phyloP scores from a whole-genome alignment of 2,329 filamentous ascomycete genomes.

The Aureobasidium melanogenum region DNA sequence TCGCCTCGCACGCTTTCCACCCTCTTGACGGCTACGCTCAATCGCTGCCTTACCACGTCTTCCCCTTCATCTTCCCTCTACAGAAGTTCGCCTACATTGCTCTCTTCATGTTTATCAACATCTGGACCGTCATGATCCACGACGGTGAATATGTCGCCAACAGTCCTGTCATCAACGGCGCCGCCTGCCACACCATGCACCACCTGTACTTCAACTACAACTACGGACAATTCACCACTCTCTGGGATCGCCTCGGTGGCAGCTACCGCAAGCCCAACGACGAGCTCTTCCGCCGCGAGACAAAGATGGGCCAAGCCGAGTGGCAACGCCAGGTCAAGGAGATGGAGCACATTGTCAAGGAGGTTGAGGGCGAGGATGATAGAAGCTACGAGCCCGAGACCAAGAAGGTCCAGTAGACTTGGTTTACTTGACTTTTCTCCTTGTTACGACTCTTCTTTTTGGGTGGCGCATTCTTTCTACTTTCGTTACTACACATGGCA shows the following conservation, averaged over 20 bases:
- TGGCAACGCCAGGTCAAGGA: constrained; percentile 70
- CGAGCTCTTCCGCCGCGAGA: constrained; percentile 74
- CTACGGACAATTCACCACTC: constrained; percentile 88
- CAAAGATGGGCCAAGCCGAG: constrained; percentile 72
- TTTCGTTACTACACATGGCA: background rate
- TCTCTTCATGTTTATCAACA: constrained; percentile 86
- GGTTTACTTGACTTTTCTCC: background rate
- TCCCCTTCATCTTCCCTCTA: constrained; percentile 84
- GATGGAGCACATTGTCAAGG: constrained; percentile 66
- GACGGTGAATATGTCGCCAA: constrained; percentile 92
- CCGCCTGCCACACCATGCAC: constrained; percentile 88
- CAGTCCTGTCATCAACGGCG: constrained; percentile 85
- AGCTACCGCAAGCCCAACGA: constrained; percentile 81
- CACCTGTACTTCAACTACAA: constrained; percentile 85
- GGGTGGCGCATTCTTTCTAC: background rate
- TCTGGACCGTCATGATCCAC: constrained; percentile 95
- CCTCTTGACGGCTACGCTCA: constrained; percentile 85
- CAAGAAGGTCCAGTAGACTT: constrained; percentile 32
- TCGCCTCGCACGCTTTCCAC: constrained; percentile 88
- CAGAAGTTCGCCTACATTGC: constrained; percentile 82
- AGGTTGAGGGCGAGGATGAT: constrained; percentile 56
- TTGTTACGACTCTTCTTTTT: background rate
- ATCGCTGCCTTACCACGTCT: constrained; percentile 84
- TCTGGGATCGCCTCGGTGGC: constrained; percentile 81
- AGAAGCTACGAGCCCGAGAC: constrained; percentile 32